A percentile compares a stretch with the other conserved stretches of the same genome.
These are phyloP conservation scores for Ogataea corticis DNA, from an alignment of 805 yeast genomes.

Conservation along the genomic window DNA sequence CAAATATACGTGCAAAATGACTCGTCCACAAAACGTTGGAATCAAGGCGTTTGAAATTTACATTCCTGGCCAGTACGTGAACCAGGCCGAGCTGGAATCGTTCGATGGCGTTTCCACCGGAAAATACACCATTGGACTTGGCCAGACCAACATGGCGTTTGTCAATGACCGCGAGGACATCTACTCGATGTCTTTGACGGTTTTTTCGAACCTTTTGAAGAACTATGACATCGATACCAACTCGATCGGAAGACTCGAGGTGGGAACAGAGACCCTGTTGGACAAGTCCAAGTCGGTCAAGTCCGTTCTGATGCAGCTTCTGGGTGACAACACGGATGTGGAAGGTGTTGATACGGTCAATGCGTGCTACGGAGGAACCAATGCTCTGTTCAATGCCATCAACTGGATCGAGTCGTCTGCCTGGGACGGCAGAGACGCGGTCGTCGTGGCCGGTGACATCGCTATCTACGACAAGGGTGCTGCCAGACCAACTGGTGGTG, in stretches of 20 bases:
- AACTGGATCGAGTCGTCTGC: conserved; percentile 95
- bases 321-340: conserved; percentile 83
- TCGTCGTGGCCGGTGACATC: conserved; percentile 96
- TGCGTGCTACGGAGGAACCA: conserved; percentile 99
- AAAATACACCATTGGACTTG: conserved; percentile 96
- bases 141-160: conserved; percentile 97
- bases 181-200: conserved; percentile 94
- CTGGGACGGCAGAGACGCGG: conserved; percentile 98
- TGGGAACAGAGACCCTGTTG: conserved; percentile 95
- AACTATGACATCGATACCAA: conserved; percentile 81
- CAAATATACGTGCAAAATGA: conserved; percentile 21
- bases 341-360: conserved; percentile 96
- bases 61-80: conserved; percentile 81
- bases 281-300: conserved; percentile 97
- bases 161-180: conserved; percentile 98
- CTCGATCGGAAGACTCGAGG: conserved; percentile 91
- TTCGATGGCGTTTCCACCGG: conserved; percentile 88
- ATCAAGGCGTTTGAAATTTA: conserved; percentile 95
- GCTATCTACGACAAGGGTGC: conserved; percentile 97
- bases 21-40: conserved; percentile 82
- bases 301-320: conserved; percentile 91
- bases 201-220: conserved; percentile 67
- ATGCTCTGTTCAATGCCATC: conserved; percentile 87
- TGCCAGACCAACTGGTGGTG: conserved; percentile 99
- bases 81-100: conserved; percentile 83